Evolutionary conservation across 2,329 filamentous ascomycete species (phyloP).

Genomic region (Phoma sp.): DNA sequence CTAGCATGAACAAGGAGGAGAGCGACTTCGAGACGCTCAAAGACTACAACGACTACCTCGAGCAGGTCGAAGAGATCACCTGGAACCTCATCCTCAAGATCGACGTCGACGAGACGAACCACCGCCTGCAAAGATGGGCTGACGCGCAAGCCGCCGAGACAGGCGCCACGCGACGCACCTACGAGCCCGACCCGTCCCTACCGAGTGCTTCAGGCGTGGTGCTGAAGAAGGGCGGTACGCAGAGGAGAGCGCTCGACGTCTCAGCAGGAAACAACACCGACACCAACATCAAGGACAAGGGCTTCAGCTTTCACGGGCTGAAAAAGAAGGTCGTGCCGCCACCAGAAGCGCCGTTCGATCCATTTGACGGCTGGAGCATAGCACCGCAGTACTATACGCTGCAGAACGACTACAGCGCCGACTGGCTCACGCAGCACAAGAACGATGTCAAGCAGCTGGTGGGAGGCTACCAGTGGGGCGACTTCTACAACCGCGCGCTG

Average conservation of each 20-base stretch:
- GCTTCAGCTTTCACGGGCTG: conserved; percentile 77
- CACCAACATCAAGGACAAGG: conserved; percentile 38
- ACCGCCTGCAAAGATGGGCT: conserved; percentile 71
- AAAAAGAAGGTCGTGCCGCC: conserved; percentile 68
- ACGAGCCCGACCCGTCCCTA: conserved; percentile 25
- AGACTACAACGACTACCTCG: conserved; percentile 92
- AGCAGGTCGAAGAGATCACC: conserved; percentile 87
- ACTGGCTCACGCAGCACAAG: conserved; percentile 72
- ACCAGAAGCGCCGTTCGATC: conserved; percentile 81
- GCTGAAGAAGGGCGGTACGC: conserved; percentile 72
- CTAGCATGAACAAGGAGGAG: conserved; percentile 84
- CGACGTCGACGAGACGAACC: conserved; percentile 69
- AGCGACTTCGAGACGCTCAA: conserved; percentile 87
- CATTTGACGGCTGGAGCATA: conserved; percentile 78
- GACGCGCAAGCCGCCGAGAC: conserved; percentile 68
- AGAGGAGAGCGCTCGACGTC: conserved; percentile 55
- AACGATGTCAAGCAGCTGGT: conserved; percentile 71
- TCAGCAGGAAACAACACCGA: conserved; percentile 25
- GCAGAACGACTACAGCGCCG: conserved; percentile 73
- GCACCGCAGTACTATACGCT: conserved; percentile 71
- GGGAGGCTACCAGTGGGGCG: conserved; percentile 81
- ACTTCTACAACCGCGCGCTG: conserved; percentile 81
- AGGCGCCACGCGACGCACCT: conserved; percentile 50
- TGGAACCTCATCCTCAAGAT: conserved; percentile 81
- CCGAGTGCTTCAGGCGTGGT: conserved; percentile 28